Evolutionary conservation across 495 filamentous ascomycete genomes (phyloP).

Genomic region (Podospora pseudoanserina): DNA sequence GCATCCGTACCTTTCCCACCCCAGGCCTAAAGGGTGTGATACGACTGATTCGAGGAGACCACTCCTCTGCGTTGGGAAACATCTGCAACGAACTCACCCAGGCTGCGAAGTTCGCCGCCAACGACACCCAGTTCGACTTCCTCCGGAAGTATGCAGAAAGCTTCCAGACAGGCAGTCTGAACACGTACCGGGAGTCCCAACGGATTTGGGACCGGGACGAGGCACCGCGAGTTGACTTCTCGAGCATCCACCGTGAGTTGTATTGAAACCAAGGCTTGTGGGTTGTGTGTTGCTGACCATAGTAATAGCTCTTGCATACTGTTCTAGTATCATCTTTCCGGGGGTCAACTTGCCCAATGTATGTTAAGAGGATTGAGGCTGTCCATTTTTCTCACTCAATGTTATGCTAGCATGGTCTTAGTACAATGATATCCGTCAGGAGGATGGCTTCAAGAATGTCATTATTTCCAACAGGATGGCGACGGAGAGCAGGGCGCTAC

Average conservation of each 20-base stretch:
- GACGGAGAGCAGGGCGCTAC: constrained; percentile 34
- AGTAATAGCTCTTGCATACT: constrained; percentile 40
- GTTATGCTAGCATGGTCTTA: constrained; percentile 12
- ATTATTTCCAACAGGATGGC: constrained; percentile 44
- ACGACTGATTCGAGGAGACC: constrained; percentile 62
- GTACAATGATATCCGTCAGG: constrained; percentile 49
- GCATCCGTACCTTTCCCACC: constrained; percentile 6
- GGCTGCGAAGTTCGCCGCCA: constrained; percentile 53
- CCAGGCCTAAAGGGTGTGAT: constrained; percentile 33
- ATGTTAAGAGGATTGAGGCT: constrained; percentile 18
- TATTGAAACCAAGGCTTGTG: neutral
- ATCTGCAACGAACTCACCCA: constrained; percentile 56
- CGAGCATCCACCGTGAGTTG: constrained; percentile 39
- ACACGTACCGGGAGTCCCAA: constrained; percentile 37
- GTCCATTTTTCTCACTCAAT: no score
- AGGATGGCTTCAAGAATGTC: constrained; percentile 48
- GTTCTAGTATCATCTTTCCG: constrained; percentile 43
- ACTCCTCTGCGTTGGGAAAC: constrained; percentile 28
- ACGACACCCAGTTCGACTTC: constrained; percentile 29
- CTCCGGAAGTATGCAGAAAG: constrained; percentile 32
- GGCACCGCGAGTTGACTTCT: constrained; percentile 40
- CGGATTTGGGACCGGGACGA: constrained; percentile 42
- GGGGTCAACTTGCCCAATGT: constrained; percentile 43
- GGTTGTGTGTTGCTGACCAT: neutral
- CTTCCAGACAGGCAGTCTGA: constrained; percentile 38